Percentiles rank a stretch among this genome's conserved stretches.
Evolutionary conservation across 371 early-diverging fungal genomes (phyloP).

Genomic region (Parasitella parasitica): DNA sequence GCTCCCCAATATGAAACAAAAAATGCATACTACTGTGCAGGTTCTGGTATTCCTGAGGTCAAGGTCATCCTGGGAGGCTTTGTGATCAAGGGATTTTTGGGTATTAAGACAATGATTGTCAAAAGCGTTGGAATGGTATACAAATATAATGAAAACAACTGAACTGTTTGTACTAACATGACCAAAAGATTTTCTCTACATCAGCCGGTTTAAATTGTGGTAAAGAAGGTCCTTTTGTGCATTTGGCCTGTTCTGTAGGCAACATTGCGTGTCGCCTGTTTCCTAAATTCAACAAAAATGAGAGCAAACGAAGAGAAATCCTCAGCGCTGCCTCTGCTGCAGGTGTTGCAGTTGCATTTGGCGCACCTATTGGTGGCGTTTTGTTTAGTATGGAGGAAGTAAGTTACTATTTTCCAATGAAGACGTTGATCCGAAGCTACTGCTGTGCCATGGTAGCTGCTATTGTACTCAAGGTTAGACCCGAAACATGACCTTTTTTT

Average conservation of each 20-base stretch:
- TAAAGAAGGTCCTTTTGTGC: slow-evolving; percentile 96
- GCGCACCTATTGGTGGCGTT: slow-evolving; percentile 94
- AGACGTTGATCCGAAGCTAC: slow-evolving; percentile 90
- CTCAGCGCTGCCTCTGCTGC: slow-evolving; percentile 88
- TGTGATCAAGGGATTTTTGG: slow-evolving; percentile 87
- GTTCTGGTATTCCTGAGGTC: slow-evolving; percentile 94
- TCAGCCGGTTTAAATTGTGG: slow-evolving; percentile 86
- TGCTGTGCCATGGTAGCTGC: slow-evolving; percentile 90
- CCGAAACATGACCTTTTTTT: neutral
- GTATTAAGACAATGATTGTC: slow-evolving; percentile 79
- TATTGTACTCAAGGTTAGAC: slow-evolving; percentile 70
- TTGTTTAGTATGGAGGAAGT: slow-evolving; percentile 88
- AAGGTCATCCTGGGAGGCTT: slow-evolving; percentile 95
- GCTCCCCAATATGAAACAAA: slow-evolving; percentile 35
- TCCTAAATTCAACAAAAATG: slow-evolving; percentile 80
- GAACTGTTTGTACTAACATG: slow-evolving; percentile 19
- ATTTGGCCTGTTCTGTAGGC: slow-evolving; percentile 89
- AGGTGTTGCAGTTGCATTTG: slow-evolving; percentile 92
- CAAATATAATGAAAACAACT: slow-evolving; percentile 34
- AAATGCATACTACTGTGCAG: slow-evolving; percentile 71
- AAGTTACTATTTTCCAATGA: slow-evolving; percentile 87
- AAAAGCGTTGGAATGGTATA: slow-evolving; percentile 84
- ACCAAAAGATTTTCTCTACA: slow-evolving; percentile 63
- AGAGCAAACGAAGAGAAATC: slow-evolving; percentile 83
- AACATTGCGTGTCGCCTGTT: slow-evolving; percentile 82